phyloP scores from a whole-genome alignment of 2,329 filamentous ascomycete species.

The Parascedosporium putredinis region DNA sequence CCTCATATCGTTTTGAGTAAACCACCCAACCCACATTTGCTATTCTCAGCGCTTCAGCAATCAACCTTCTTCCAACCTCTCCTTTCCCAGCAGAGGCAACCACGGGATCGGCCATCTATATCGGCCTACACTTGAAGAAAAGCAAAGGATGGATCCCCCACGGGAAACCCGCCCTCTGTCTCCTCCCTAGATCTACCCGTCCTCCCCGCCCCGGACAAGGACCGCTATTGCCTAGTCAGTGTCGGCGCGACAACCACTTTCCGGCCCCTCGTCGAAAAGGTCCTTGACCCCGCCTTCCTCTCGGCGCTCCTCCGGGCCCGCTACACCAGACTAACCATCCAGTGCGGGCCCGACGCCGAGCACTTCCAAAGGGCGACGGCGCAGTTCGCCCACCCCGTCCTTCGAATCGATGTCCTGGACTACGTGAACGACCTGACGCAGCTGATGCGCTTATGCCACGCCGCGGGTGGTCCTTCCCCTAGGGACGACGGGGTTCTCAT shows the following conservation, averaged over 20 bases:
- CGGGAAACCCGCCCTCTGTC: too few species aligned
- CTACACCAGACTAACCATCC: constrained; percentile 66
- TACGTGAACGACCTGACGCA: constrained; percentile 52
- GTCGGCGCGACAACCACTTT: constrained; percentile 89
- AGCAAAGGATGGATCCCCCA: too few species aligned
- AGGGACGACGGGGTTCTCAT: constrained; percentile 63
- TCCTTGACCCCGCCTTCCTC: constrained; percentile 54
- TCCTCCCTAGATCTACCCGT: too few species aligned
- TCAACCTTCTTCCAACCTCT: too few species aligned
- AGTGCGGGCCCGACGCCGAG: constrained; percentile 64
- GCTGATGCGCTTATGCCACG: constrained; percentile 48
- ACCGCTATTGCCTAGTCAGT: constrained; percentile 64
- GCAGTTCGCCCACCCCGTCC: neutral
- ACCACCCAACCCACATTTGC: too few species aligned
- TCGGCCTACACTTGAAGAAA: too few species aligned
- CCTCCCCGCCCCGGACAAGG: constrained; percentile 9
- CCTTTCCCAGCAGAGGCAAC: too few species aligned
- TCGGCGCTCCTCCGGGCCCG: constrained; percentile 41
- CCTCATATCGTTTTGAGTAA: too few species aligned
- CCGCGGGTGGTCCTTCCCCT: constrained; percentile 26
- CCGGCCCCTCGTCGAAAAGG: constrained; percentile 54
- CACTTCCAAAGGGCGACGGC: constrained; percentile 31
- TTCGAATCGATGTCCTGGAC: constrained; percentile 51
- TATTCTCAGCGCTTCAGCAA: too few species aligned
- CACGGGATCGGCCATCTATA: too few species aligned